A percentile compares a stretch with the other conserved stretches of the same genome.
Conservation (phyloP, 176 grass and related monocot species). For the Echinochloa phyllopogon region DNA sequence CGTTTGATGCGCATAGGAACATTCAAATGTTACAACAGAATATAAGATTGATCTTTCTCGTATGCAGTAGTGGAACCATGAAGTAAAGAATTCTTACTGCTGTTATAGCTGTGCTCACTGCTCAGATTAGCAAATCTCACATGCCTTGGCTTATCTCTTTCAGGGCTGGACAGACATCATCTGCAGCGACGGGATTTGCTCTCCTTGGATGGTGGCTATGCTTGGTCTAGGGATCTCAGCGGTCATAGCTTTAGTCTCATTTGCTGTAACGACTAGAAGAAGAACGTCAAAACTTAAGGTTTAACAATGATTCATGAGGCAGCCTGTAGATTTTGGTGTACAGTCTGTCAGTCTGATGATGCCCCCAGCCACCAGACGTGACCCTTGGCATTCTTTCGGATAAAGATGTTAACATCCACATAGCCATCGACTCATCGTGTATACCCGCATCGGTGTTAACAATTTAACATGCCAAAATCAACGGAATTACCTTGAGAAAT, state of each 20-base stretch:
- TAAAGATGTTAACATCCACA: constrained; percentile 25
- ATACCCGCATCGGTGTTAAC: background rate
- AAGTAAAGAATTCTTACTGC: background rate
- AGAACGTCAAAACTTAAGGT: constrained; percentile 93
- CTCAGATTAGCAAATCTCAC: background rate
- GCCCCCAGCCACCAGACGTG: background rate
- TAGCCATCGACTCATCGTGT: background rate
- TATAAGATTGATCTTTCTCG: background rate
- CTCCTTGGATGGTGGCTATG: constrained; percentile 48
- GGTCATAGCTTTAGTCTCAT: constrained; percentile 37
- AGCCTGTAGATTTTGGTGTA: constrained; percentile 52
- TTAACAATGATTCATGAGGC: constrained; percentile 46
- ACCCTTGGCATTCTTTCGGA: constrained; percentile 9
- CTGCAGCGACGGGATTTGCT: constrained; percentile 46
- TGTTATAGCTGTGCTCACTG: background rate
- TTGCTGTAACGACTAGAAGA: constrained; percentile 62
- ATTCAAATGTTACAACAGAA: background rate
- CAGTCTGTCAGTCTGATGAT: constrained; percentile 45
- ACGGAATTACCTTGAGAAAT: too few species aligned
- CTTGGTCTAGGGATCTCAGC: constrained; percentile 32
- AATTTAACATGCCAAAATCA: background rate
- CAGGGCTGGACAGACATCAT: constrained; percentile 52
- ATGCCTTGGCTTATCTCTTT: constrained; percentile 12
- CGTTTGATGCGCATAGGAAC: background rate
- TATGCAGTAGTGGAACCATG: background rate